Base-by-base conservation (phyloP, 768 basidiomycete species). In the Postia placenta region DNA sequence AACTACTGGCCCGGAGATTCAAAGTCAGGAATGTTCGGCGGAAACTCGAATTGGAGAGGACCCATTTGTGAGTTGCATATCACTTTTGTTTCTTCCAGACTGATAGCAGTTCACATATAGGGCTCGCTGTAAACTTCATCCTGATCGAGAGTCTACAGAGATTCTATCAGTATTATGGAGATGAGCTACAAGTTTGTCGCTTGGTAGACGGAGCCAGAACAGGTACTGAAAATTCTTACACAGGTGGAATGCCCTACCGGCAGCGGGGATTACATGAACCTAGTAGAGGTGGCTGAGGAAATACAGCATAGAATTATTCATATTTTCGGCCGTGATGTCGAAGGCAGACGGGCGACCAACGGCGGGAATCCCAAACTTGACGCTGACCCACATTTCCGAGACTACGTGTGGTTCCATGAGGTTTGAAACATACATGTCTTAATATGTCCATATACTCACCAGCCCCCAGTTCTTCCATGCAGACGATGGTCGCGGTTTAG, bases 261-360 rank as follows among this genome's bases (percentile, higher is more conserved):
- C 23, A 89, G 86, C 54, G 96, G 96, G n/a, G 94, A 96, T 57
- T 92, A 85, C 67, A 97, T 97, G 93, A 90, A 92, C 63, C 81
- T 99, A 6, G 90, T 86, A 9, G 78, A 81, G 50, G 92, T 95
- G 17, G 92, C 96, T 4, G 95, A 97, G 60, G 96, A 99, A 67
- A 93, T 99, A 48, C 96, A 98, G 66, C 95, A 98, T 63, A 85
- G 96, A n/a, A 83, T 98, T 53, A 99, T 98, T 48, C 93, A 98
- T 66, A 92, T 99, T 59, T 99, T 99, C 60, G 85, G 90, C n/a
- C 82, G 93, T 23, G 95, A 99, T 62, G 66, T 79, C 53, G 78
- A 90, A 51, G 93, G 94, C 9, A 77, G 80, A 52, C 76, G 96
- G 35, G 93, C 96, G 0, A 87, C 86, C 15, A 98, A 99, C 61